Percentiles rank a stretch among this genome's conserved stretches.
These are phyloP conservation scores for Candida takata DNA, from an alignment of 805 yeast species.

Conservation along the genomic window DNA sequence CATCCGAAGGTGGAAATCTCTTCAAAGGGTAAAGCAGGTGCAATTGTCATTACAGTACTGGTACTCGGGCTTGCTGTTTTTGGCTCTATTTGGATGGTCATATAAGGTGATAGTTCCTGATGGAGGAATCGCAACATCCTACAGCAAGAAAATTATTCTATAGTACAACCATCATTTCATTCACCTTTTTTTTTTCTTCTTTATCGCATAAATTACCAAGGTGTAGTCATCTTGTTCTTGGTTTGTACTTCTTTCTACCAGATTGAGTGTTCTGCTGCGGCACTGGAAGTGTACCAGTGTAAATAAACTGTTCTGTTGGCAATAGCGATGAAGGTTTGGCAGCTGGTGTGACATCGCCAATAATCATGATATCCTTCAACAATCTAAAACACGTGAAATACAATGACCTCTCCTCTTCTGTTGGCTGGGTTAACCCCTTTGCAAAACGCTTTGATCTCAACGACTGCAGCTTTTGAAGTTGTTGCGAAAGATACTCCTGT, in stretches of 20 bases:
- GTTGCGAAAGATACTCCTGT: constrained; percentile 34
- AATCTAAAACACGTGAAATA: constrained; percentile 39
- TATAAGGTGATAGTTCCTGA: too few relatives aligned
- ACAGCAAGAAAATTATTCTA: too few relatives aligned
- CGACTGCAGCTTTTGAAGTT: constrained; percentile 42
- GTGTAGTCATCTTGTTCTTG: constrained; percentile 13
- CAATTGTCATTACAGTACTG: constrained; percentile 75
- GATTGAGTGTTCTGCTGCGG: constrained; percentile 24
- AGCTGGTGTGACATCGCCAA: constrained; percentile 28
- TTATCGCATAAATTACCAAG: too few relatives aligned
- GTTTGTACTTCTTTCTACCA: constrained; percentile 18
- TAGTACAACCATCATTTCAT: too few relatives aligned
- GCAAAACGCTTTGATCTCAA: constrained; percentile 41
- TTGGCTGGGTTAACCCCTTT: constrained; percentile 30
- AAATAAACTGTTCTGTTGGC: constrained; percentile 69
- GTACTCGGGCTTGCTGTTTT: constrained; percentile 51
- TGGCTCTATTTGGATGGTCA: constrained; percentile 75
- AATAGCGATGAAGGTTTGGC: constrained; percentile 33
- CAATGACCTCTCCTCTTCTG: constrained; percentile 33
- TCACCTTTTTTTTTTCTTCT: too few relatives aligned
- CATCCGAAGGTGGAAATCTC: constrained; percentile 39
- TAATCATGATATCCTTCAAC: constrained; percentile 37
- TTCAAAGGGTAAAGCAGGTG: constrained; percentile 73
- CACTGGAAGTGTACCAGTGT: constrained; percentile 75
- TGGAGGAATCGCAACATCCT: too few relatives aligned